Evolutionary conservation across 2,329 filamentous ascomycete species (phyloP), one percentile per base, ranked within the genome.

Genomic region (Aureobasidium mangrovei): DNA sequence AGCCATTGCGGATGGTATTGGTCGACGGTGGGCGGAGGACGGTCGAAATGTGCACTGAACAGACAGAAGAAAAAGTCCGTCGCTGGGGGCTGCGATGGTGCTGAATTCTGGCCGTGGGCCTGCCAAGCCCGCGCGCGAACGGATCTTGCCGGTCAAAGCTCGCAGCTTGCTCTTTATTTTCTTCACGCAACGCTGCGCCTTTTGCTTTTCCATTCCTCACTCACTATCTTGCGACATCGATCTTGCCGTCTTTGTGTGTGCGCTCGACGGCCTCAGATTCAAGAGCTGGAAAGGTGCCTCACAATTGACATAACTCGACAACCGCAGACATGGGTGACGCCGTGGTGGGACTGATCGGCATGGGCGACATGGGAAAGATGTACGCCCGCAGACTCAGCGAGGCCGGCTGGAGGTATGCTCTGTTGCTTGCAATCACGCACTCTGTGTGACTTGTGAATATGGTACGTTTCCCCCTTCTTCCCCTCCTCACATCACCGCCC

Each of bases 311-410:
- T 29, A 47, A 41, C 32, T 26, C 49, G 49, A 53, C 49, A 38
- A 44, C 28, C 56, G 61, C 65, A 63, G 74, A 55, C 56, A 75
- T 81, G 84, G 81, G 84, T 62, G 77, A 80, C 65, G 88, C 88
- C 68, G 82, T 85, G 59, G 81, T 98, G 62, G 93, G 93, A 62
- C 86, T 98, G 67, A 98, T 98, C 69, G 93, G 93, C 58, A 96
- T 98, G 91, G 93, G 93, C 60, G 91, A 96, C 67, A 98, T 98
- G 93, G 93, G 93, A 66, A 95, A 86, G 79, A 94, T 98, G 89
- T 98, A 98, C 72, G 88, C 93, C 66, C 83, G 86, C 66, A 83
- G 84, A 67, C 81, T 98, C 65, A 90, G 88, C 71, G 82, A 82
- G 67, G 93, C 91, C 67, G 93, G 93, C 66, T 98, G 93, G 91